Conservation (phyloP, 1,284 basidiomycete species). For the Phlebopus sp. region DNA sequence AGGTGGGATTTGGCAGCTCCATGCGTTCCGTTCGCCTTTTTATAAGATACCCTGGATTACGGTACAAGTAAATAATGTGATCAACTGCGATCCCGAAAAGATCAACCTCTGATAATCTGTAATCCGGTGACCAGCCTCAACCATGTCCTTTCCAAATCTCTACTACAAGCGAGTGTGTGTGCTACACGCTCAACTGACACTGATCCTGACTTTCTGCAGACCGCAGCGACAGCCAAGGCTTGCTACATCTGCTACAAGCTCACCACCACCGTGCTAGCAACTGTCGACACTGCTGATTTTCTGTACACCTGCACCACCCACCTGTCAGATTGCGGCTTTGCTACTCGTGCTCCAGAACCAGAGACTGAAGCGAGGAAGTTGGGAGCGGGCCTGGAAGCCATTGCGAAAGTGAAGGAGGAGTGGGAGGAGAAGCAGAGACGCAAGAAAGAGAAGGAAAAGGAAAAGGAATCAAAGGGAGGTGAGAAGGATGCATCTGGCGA, state of each 20-base stretch:
- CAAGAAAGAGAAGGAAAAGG: slow-evolving; percentile 46
- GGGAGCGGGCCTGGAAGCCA: slow-evolving; percentile 60
- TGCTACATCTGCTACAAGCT: slow-evolving; percentile 75
- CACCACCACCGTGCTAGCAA: slow-evolving; percentile 71
- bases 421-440: slow-evolving; percentile 72
- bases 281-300: slow-evolving; percentile 72
- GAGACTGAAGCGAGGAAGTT: slow-evolving; percentile 39
- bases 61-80: slow-evolving; percentile 12
- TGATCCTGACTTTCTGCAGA: slow-evolving; percentile 37
- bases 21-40: slow-evolving; percentile 6
- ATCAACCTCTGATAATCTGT: background rate
- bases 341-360: slow-evolving; percentile 48
- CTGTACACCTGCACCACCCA: slow-evolving; percentile 69
- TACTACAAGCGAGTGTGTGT: slow-evolving; percentile 73
- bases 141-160: slow-evolving; percentile 70
- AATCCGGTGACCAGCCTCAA: background rate
- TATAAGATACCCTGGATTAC: no score
- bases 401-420: slow-evolving; percentile 70
- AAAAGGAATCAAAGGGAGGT: slow-evolving; percentile 31
- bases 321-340: slow-evolving; percentile 69
- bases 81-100: slow-evolving; percentile 1
- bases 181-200: background rate
- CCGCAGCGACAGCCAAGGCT: slow-evolving; percentile 61
- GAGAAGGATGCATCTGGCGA: slow-evolving; percentile 29
- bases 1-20: slow-evolving; percentile 1